Evolutionary conservation across 2,329 filamentous ascomycete species (phyloP), one percentile per base, ranked within the genome.

Genomic region (Harringtonia aguacate): DNA sequence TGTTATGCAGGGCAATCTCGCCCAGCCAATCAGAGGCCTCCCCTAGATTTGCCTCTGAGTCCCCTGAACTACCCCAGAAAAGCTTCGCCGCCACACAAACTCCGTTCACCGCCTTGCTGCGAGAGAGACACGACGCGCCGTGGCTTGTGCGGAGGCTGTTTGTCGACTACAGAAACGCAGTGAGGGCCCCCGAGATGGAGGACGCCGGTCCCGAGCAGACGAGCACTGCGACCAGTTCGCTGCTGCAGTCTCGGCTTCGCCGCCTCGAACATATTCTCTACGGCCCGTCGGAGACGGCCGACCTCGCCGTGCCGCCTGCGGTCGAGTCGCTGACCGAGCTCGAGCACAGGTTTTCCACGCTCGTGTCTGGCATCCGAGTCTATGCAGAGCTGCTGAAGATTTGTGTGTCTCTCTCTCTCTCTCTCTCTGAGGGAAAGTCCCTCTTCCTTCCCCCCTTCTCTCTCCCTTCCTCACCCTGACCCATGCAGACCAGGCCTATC

Each of bases 361-460:
- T 79, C 8, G 51, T 73, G 7, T 69, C 70, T 27, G 64, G 66
- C 42, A 61, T 74, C 29, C 71, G 73, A 40, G 73, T 76, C 44
- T 79, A 79, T 50, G 68, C 66, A 24, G 75, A 80, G 51, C 64
- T 81, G 8, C 63, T 81, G 31, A 73, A 72, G 54, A 75, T 80
- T 22, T 77, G 77, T 79, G 67, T 1, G 2, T 4, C 3, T 13
- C 10, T 14, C 13, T 30, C 21, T 29, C n/a, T 27, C 14, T n/a
- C n/a, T n/a, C n/a, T n/a, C n/a, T n/a, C n/a, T n/a, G n/a, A n/a
- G n/a, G n/a, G n/a, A n/a, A n/a, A n/a, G n/a, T 21, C 21, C 18
- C 31, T 40, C 22, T 31, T 39, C 14, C n/a, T 37, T 2, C 15
- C 15, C 17, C 2, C 31, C 12, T 31, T 3, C 28, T 18, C 22